phyloP scores from a whole-genome alignment of 2,329 filamentous ascomycete species.

The Fusarium cyanostomum region DNA sequence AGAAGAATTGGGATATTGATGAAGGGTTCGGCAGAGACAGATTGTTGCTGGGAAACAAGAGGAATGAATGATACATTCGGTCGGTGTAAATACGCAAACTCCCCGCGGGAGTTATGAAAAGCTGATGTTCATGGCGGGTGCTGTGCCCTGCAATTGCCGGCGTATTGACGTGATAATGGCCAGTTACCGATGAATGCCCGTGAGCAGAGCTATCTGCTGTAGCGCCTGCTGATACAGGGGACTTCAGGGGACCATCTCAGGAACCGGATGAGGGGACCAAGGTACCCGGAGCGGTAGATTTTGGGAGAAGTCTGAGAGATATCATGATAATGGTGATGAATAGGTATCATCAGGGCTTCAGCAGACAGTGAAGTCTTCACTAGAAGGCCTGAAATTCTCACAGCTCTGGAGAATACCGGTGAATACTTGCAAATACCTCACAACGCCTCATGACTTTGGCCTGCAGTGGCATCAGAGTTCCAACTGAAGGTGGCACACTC shows the following conservation, averaged over 20 bases:
- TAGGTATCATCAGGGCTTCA: too few species aligned
- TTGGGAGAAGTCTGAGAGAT: too few species aligned
- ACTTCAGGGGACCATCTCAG: constrained; percentile 6
- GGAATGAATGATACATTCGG: background rate
- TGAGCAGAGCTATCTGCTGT: constrained; percentile 10
- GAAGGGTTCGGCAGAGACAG: background rate
- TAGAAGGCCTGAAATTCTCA: too few species aligned
- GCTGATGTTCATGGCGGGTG: background rate
- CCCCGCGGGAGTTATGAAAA: background rate
- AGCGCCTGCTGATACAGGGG: constrained; percentile 15
- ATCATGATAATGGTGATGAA: too few species aligned
- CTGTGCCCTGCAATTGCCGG: constrained; percentile 25
- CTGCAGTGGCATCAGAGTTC: too few species aligned
- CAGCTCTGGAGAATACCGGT: too few species aligned
- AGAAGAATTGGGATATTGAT: constrained; percentile 6
- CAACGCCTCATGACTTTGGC: too few species aligned
- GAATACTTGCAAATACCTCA: too few species aligned
- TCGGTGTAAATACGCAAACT: background rate
- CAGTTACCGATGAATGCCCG: constrained; percentile 19
- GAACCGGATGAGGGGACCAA: background rate
- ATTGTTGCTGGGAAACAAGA: constrained; percentile 22
- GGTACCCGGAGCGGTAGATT: background rate
- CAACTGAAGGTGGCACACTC: too few species aligned
- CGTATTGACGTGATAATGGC: constrained; percentile 28
- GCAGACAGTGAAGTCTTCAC: too few species aligned